Base-by-base conservation (phyloP, 2,329 filamentous ascomycete genomes). In the Cytospora piceae region DNA sequence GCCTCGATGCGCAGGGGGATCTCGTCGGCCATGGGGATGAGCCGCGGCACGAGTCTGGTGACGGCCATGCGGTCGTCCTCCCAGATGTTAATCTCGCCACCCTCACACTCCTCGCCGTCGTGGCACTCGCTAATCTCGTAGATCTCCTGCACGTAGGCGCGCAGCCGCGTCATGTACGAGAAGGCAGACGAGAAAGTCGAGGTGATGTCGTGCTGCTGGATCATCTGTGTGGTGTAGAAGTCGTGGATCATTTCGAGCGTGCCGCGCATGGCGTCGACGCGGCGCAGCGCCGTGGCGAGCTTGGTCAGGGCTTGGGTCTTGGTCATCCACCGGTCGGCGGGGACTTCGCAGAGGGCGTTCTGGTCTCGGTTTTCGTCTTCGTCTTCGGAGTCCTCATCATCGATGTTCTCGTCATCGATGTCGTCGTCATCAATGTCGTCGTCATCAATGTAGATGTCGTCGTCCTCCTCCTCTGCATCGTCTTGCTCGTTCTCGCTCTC, bases 141-240 rank as follows among this genome's bases (percentile, higher is more conserved):
- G n/a, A 49, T 49, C n/a, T 49, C 46, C 46, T 49, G 46, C n/a
- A 49, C 46, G 46, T 49, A 24, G 8, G 46, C 46, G 17, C 46
- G n/a, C 46, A 49, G 8, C n/a, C 46, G 46, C 46, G 46, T 49
- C 46, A 49, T 24, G 46, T 49, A 49, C 46, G 46, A 49, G 46
- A n/a, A 22, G n/a, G 46, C 46, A 2, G 46, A 49, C 46, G 24
- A 9, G 46, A 49, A 49, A 8, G 22, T 24, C 46, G 24, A n/a
- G n/a, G n/a, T 49, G 46, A 49, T 49, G n/a, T 49, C n/a, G 46
- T 49, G 46, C n/a, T n/a, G 46, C 11, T n/a, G 46, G n/a, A 49
- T 11, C 46, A 49, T 49, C 52, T 49, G 46, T 6, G 12, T 39
- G 14, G 31, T 32, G 32, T 34, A 57, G 32, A 57, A 34, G 31